Evolutionary conservation across 257 asterid species (phyloP), one percentile per base, ranked within the genome.

Genomic region (Echites panduratus): DNA sequence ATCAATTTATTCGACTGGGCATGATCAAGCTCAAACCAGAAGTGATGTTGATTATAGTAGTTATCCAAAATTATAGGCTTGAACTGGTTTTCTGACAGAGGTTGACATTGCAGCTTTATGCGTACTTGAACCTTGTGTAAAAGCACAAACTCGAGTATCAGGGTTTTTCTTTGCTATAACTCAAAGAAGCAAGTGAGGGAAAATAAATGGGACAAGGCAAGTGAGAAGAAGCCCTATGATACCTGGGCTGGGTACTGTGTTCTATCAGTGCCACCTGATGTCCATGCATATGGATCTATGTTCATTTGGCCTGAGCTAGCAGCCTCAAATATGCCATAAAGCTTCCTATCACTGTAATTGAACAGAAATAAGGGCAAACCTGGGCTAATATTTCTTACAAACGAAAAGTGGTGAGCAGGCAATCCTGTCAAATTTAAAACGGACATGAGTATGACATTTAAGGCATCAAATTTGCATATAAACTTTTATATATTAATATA

Each of bases 1-100:
- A 82, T 72, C 82, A 93, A 79, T 75, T 84, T 89, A 81, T 75
- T 83, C 38, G 97, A 77, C 83, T 93, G 98, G 79, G 84, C 70
- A 77, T 88, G 93, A 80, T 93, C 98, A 80, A 93, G 82, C 85
- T 93, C 97, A 82, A 91, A 91, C 86, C 89, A 82, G 89, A 93
- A 93, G 77, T 82, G 89, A 54, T 16, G 53, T 32, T 80, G 83
- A 61, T 59, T 64, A 78, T 77, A 87, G 82, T 93, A 93, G 79
- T 93, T 93, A 84, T 89, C 97, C 58, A 70, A 14, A 56, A 93
- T 88, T 61, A 89, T 71, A 40, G 92, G 89, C 86, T 89, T 89
- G 74, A 93, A 93, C 61, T 84, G 88, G 54, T 45, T 50, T 80
- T 94, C 97, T 29, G 47, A 12, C 77, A 89, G 81, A 20, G 89